phyloP scores from a whole-genome alignment of 2,329 filamentous ascomycete species.

The Camptophora hylomeconis region DNA sequence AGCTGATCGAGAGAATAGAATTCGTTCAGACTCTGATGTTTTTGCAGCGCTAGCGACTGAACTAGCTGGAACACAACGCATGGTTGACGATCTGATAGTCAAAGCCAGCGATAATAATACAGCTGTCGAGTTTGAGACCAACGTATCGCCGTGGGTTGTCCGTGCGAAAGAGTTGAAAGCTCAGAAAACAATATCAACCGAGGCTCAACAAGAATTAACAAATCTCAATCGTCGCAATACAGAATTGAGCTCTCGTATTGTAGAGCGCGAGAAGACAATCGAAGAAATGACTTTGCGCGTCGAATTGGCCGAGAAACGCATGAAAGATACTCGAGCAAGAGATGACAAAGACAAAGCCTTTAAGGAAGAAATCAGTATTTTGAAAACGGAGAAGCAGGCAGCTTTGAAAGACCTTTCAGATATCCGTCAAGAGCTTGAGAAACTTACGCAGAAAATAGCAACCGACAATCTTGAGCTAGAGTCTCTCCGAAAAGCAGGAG shows the following conservation, averaged over 20 bases:
- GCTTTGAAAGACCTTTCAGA: constrained; percentile 22
- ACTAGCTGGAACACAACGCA: constrained; percentile 10
- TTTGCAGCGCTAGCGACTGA: constrained; percentile 10
- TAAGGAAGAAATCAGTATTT: constrained; percentile 28
- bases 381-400: constrained; percentile 23
- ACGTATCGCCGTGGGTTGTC: constrained; percentile 66
- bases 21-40: constrained; percentile 6
- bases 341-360: constrained; percentile 38
- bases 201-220: constrained; percentile 73
- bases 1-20: too few species aligned
- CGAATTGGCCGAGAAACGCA: constrained; percentile 76
- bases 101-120: constrained; percentile 58
- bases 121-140: constrained; percentile 66
- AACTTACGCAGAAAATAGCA: constrained; percentile 27
- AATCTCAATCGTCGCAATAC: constrained; percentile 68
- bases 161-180: constrained; percentile 69
- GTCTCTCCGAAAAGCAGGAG: constrained; percentile 28
- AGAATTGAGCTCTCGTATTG: constrained; percentile 59
- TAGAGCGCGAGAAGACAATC: constrained; percentile 65
- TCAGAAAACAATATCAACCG: constrained; percentile 67
- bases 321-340: constrained; percentile 72
- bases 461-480: constrained; percentile 30
- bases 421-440: constrained; percentile 25
- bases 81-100: constrained; percentile 49
- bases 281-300: constrained; percentile 80